These are phyloP conservation scores for Nicotiana obtusifolia DNA, from an alignment of 257 asterid species.

Conservation along the genomic window DNA sequence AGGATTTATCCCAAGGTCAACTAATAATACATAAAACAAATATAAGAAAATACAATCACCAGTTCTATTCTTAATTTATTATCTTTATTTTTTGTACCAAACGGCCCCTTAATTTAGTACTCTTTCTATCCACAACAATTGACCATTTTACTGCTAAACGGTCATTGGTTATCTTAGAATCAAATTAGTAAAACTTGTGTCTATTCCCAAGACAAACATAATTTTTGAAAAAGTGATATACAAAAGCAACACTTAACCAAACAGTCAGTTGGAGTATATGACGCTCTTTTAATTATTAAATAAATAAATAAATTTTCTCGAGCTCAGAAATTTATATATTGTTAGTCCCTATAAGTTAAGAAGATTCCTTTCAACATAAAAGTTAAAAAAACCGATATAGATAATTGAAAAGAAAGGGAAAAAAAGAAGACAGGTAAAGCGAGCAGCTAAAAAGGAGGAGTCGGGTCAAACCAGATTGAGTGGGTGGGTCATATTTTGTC, in stretches of 20 bases:
- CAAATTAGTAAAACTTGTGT: not conserved
- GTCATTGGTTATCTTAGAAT: not conserved
- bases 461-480: slow-evolving; percentile 1
- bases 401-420: not conserved
- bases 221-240: accelerated
- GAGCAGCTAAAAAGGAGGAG: not conserved
- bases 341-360: not conserved
- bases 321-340: not conserved
- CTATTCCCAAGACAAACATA: not conserved
- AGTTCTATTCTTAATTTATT: no score
- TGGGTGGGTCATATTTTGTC: slow-evolving; percentile 4
- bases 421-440: not conserved
- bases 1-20: no score
- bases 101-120: no score
- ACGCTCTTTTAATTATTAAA: not conserved
- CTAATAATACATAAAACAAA: no score
- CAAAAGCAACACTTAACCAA: not conserved
- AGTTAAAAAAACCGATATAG: not conserved
- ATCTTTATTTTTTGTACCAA: no score
- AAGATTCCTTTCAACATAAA: slow-evolving; percentile 2
- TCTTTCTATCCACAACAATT: no score
- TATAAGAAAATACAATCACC: no score
- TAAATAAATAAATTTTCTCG: not conserved
- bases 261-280: not conserved
- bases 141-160: no score